Conservation (phyloP, 495 filamentous ascomycete species). For the Penicillium daleae region DNA sequence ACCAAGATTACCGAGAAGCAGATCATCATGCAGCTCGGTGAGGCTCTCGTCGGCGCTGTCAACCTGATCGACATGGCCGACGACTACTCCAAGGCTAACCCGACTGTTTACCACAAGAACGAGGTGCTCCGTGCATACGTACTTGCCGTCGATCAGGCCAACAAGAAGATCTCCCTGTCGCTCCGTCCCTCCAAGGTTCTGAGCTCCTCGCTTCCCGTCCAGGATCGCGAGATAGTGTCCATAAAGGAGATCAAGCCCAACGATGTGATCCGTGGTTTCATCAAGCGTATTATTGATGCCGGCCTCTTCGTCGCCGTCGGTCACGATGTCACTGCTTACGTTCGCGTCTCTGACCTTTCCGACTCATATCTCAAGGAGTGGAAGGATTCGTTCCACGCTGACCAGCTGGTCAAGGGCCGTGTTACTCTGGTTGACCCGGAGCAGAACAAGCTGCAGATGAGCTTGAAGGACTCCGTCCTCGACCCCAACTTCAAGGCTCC, state of each 20-base stretch:
- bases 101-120: constrained; percentile 72
- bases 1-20: constrained; percentile 84
- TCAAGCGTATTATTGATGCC: constrained; percentile 82
- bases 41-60: constrained; percentile 72
- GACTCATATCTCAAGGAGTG: constrained; percentile 93
- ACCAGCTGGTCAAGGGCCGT: constrained; percentile 87
- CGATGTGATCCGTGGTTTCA: constrained; percentile 84
- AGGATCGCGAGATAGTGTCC: constrained; percentile 76
- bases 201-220: constrained; percentile 81
- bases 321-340: constrained; percentile 76
- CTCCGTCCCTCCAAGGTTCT: constrained; percentile 84
- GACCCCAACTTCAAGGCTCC: constrained; percentile 77
- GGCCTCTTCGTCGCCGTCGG: constrained; percentile 84
- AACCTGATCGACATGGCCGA: constrained; percentile 80
- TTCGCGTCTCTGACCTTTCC: constrained; percentile 83
- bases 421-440: constrained; percentile 67
- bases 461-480: constrained; percentile 79
- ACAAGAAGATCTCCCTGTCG: constrained; percentile 82
- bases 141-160: constrained; percentile 74
- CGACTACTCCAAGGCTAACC: constrained; percentile 76
- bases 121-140: constrained; percentile 85
- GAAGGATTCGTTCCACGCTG: constrained; percentile 83
- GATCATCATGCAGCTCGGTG: constrained; percentile 82
- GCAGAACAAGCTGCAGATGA: constrained; percentile 79
- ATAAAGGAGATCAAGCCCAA: constrained; percentile 72